phyloP scores from a whole-genome alignment of 495 filamentous ascomycete species.

The Hypoxylon intermedium region DNA sequence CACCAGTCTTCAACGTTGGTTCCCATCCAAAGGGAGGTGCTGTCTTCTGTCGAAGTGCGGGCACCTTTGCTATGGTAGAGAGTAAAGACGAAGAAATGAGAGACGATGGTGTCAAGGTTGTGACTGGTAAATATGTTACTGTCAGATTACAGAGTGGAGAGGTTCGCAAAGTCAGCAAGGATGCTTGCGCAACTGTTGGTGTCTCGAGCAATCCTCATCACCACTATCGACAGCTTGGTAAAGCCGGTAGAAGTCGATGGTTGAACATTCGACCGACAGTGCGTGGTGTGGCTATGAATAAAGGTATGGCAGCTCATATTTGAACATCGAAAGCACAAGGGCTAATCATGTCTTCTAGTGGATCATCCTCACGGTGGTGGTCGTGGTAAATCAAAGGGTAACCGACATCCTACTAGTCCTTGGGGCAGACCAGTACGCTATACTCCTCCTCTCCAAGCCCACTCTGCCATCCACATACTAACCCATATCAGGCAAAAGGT shows the following conservation, averaged over 20 bases:
- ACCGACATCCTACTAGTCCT: slow-evolving; percentile 88
- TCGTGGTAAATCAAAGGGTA: slow-evolving; percentile 98
- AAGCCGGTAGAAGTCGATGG: slow-evolving; percentile 92
- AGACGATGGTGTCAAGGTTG: slow-evolving; percentile 58
- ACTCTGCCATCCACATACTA: slow-evolving; percentile 35
- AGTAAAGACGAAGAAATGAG: slow-evolving; percentile 78
- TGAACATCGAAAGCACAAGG: not conserved
- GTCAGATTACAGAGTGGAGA: slow-evolving; percentile 92
- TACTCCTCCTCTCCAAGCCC: slow-evolving; percentile 3
- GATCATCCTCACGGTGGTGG: slow-evolving; percentile 99
- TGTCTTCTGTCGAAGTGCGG: slow-evolving; percentile 92
- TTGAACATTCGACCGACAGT: slow-evolving; percentile 92
- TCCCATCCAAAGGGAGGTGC: slow-evolving; percentile 73
- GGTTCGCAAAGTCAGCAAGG: slow-evolving; percentile 81
- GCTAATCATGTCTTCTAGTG: slow-evolving; percentile 50
- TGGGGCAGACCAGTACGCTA: slow-evolving; percentile 91
- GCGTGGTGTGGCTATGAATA: slow-evolving; percentile 97
- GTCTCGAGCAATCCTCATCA: slow-evolving; percentile 91
- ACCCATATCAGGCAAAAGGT: slow-evolving; percentile 76
- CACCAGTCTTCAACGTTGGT: slow-evolving; percentile 87
- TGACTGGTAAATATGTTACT: slow-evolving; percentile 72
- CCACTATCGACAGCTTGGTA: slow-evolving; percentile 88
- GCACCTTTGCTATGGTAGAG: slow-evolving; percentile 85
- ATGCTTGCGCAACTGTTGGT: slow-evolving; percentile 92
- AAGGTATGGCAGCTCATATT: slow-evolving; percentile 58